Evolutionary conservation across 306 rosid species (phyloP).

Genomic region (Dalbergia cultrata): DNA sequence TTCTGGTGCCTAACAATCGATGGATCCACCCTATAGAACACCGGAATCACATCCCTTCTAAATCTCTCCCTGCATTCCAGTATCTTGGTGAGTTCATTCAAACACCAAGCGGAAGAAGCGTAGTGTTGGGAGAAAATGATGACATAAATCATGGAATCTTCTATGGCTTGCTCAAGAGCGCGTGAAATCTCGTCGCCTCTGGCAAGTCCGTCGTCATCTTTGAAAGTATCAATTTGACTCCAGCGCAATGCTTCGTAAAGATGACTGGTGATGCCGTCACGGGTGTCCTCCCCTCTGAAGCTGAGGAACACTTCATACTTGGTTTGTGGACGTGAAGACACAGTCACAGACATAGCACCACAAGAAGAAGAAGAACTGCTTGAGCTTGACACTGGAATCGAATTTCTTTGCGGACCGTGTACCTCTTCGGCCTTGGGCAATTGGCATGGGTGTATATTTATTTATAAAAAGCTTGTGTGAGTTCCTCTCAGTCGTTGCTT

Average conservation of each 20-base stretch:
- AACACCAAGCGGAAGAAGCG: not conserved
- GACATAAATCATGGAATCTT: not conserved
- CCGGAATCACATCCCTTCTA: not conserved
- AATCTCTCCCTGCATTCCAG: not conserved
- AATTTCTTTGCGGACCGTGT: not conserved
- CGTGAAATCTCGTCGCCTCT: not conserved
- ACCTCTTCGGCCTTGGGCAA: no score
- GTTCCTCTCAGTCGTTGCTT: no score
- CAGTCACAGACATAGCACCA: not conserved
- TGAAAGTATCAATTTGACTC: not conserved
- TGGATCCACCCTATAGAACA: not conserved
- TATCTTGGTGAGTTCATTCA: not conserved
- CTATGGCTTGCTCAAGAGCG: not conserved
- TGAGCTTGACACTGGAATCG: not conserved
- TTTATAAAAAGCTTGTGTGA: no score
- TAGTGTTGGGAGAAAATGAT: not conserved
- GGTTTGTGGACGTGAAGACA: not conserved
- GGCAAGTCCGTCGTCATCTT: not conserved
- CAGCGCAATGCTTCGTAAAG: not conserved
- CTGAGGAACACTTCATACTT: not conserved
- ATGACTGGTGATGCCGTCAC: not conserved
- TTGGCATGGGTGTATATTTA: no score
- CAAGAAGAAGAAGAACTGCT: not conserved
- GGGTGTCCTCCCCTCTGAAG: not conserved
- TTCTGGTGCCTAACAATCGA: not conserved